Conservation (phyloP, 2,329 filamentous ascomycete genomes). For the Tolypocladium tundrense region DNA sequence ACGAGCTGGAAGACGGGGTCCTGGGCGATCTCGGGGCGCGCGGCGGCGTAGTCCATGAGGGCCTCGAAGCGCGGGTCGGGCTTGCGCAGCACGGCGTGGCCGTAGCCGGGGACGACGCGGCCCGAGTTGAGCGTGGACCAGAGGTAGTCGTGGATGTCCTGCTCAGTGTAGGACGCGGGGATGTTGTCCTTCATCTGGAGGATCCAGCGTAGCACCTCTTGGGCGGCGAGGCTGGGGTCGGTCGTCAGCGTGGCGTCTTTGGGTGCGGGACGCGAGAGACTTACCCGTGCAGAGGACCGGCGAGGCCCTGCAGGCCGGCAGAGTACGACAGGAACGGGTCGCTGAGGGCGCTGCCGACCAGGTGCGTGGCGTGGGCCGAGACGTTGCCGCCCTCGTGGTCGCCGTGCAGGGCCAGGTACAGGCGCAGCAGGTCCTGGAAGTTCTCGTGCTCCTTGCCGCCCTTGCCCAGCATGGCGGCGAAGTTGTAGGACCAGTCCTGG, state of each 20-base stretch:
- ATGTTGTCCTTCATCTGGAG: slow-evolving; percentile 89
- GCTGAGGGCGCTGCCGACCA: slow-evolving; percentile 88
- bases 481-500: slow-evolving; percentile 99
- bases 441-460: slow-evolving; percentile 77
- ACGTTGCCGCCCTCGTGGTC: slow-evolving; percentile 99
- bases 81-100: slow-evolving; percentile 91
- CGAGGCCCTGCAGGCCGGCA: slow-evolving; percentile 87
- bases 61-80: slow-evolving; percentile 95
- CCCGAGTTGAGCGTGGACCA: slow-evolving; percentile 91
- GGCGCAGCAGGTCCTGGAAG: slow-evolving; percentile 87
- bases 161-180: slow-evolving; percentile 63
- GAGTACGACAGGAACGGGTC: slow-evolving; percentile 96
- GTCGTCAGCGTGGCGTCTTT: background rate
- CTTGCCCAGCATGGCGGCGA: slow-evolving; percentile 91
- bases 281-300: slow-evolving; percentile 61
- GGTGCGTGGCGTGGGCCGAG: slow-evolving; percentile 86
- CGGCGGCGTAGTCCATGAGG: slow-evolving; percentile 86
- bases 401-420: slow-evolving; percentile 93
- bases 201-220: slow-evolving; percentile 96
- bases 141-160: slow-evolving; percentile 80
- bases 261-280: slow-evolving; percentile 8
- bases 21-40: slow-evolving; percentile 71
- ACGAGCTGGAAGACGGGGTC: slow-evolving; percentile 93
- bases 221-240: slow-evolving; percentile 62
- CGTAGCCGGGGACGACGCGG: slow-evolving; percentile 89